These are phyloP conservation scores for Schizosaccharomyces lindneri DNA, from an alignment of 805 yeast species.

Conservation along the genomic window DNA sequence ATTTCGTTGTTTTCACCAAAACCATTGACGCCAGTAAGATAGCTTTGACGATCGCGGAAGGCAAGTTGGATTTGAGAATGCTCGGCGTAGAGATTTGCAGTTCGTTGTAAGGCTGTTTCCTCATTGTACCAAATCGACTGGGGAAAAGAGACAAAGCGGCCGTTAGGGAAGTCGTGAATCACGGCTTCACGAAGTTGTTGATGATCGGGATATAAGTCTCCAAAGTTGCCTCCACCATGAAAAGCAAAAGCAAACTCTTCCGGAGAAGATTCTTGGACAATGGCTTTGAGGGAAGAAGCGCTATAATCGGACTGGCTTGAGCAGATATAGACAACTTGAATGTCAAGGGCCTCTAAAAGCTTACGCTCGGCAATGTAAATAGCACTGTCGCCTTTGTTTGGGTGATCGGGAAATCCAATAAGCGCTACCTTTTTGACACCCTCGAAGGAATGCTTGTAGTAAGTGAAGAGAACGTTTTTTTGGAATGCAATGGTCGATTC, in stretches of 20 bases:
- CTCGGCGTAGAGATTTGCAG: neutral
- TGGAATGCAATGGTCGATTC: neutral
- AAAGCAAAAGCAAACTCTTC: neutral
- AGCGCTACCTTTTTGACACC: neutral
- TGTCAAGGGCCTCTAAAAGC: neutral
- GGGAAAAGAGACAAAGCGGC: neutral
- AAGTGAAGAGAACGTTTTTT: neutral
- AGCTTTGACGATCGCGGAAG: neutral
- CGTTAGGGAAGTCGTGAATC: neutral
- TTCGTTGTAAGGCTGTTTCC: neutral
- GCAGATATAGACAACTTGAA: neutral
- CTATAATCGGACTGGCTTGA: neutral
- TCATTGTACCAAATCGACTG: neutral
- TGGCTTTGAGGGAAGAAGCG: neutral
- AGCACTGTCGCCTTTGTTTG: constrained; percentile 2
- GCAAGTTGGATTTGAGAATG: neutral
- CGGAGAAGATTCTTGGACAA: neutral
- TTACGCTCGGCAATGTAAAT: neutral
- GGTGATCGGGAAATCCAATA: neutral
- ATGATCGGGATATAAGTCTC: neutral
- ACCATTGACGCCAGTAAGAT: neutral
- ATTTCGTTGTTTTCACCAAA: neutral
- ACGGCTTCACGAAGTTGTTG: neutral
- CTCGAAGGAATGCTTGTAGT: neutral
- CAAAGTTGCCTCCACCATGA: constrained; percentile 2